These are phyloP conservation scores for Neoconidiobolus thromboides DNA, from an alignment of 371 early-diverging fungal species.

Conservation along the genomic window DNA sequence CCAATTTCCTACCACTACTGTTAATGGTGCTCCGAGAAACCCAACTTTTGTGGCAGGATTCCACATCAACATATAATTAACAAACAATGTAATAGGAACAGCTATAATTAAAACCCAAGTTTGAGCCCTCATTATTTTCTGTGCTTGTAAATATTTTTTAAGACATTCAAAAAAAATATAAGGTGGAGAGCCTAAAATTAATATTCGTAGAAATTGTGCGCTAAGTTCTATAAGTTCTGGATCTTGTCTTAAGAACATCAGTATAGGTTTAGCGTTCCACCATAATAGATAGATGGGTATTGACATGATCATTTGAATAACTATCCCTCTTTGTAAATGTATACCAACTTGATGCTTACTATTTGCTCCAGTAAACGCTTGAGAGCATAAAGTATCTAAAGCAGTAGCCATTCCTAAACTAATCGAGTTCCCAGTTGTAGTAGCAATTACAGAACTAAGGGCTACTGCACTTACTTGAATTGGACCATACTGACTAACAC, in stretches of 20 bases:
- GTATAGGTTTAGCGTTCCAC: slow-evolving; percentile 37
- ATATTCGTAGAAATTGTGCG: slow-evolving; percentile 22
- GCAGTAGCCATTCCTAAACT: slow-evolving; percentile 61
- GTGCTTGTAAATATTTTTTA: slow-evolving; percentile 61
- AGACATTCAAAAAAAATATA: slow-evolving; percentile 56
- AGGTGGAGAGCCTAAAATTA: slow-evolving; percentile 54
- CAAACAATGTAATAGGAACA: slow-evolving; percentile 47
- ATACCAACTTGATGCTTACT: slow-evolving; percentile 54
- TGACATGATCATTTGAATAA: slow-evolving; percentile 36
- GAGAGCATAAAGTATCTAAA: slow-evolving; percentile 75
- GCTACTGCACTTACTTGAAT: slow-evolving; percentile 8
- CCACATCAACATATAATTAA: slow-evolving; percentile 58
- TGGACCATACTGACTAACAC: neutral
- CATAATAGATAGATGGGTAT: slow-evolving; percentile 54
- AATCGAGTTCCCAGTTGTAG: slow-evolving; percentile 64
- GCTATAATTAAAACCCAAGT: slow-evolving; percentile 47
- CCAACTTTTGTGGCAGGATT: slow-evolving; percentile 39
- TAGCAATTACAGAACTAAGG: slow-evolving; percentile 25
- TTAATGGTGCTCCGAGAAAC: slow-evolving; percentile 68
- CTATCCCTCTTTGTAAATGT: slow-evolving; percentile 63
- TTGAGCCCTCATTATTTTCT: slow-evolving; percentile 59
- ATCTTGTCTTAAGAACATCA: slow-evolving; percentile 32
- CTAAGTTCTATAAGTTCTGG: slow-evolving; percentile 21
- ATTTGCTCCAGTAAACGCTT: slow-evolving; percentile 53
- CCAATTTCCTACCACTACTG: slow-evolving; percentile 52